phyloP scores from a whole-genome alignment of 768 basidiomycete species.

The Amyloporia xantha region DNA sequence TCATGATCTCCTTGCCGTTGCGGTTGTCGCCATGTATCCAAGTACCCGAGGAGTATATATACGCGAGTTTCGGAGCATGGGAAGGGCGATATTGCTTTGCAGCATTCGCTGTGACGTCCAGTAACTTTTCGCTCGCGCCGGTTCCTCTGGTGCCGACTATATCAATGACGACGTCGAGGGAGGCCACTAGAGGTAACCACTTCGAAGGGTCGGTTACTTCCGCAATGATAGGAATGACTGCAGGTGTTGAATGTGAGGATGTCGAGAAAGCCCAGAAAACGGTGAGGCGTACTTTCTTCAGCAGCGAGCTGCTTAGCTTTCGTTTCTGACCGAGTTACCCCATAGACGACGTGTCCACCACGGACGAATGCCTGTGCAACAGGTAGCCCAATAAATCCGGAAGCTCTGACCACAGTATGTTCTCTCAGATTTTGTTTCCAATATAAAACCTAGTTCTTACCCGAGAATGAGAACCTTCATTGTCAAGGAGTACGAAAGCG shows the following conservation, averaged over 20 bases:
- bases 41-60: constrained; percentile 39
- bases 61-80: constrained; percentile 32
- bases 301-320: constrained; percentile 29
- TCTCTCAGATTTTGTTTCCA: background rate
- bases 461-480: constrained; percentile 24
- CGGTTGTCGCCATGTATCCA: constrained; percentile 39
- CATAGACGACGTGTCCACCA: constrained; percentile 41
- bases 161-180: constrained; percentile 31
- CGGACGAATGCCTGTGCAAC: constrained; percentile 38
- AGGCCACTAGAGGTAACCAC: constrained; percentile 24
- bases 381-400: constrained; percentile 39
- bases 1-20: constrained; percentile 20
- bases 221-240: constrained; percentile 34
- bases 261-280: background rate
- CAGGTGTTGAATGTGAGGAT: background rate
- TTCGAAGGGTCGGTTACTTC: constrained; percentile 17
- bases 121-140: constrained; percentile 14
- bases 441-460: constrained; percentile 2
- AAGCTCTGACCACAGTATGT: constrained; percentile 25
- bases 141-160: constrained; percentile 21
- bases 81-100: constrained; percentile 22
- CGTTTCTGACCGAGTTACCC: constrained; percentile 31
- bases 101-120: constrained; percentile 21
- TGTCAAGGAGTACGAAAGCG: background rate
- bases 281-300: constrained; percentile 32